Conservation (phyloP, 495 filamentous ascomycete species). For the Talaromyces nanjingensis region DNA sequence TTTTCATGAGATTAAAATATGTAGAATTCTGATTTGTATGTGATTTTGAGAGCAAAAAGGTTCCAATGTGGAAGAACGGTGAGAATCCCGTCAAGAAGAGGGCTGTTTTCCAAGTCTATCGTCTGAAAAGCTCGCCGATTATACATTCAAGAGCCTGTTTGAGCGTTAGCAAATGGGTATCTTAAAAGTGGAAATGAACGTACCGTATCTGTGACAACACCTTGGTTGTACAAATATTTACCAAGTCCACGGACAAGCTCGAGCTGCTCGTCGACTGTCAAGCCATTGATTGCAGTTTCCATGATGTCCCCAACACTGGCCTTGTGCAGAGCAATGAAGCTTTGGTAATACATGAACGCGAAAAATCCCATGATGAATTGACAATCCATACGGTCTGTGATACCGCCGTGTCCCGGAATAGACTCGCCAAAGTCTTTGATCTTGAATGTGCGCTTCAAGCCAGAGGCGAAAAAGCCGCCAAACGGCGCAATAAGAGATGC, state of each 20-base stretch:
- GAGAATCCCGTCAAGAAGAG: neutral
- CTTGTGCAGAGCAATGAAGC: slow-evolving; percentile 85
- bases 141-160: slow-evolving; percentile 37
- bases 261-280: slow-evolving; percentile 77
- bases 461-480: slow-evolving; percentile 97
- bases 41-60: neutral
- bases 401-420: slow-evolving; percentile 95
- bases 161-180: neutral
- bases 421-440: slow-evolving; percentile 99
- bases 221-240: slow-evolving; percentile 85
- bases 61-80: neutral
- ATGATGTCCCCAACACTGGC: slow-evolving; percentile 78
- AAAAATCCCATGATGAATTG: slow-evolving; percentile 99
- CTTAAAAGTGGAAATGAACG: slow-evolving; percentile 15
- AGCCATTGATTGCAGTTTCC: slow-evolving; percentile 77
- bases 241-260: slow-evolving; percentile 77
- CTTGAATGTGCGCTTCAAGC: slow-evolving; percentile 97
- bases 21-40: neutral
- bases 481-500: slow-evolving; percentile 97
- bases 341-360: slow-evolving; percentile 95
- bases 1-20: neutral
- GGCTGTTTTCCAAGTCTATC: slow-evolving; percentile 15
- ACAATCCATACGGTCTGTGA: slow-evolving; percentile 99
- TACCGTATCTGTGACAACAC: slow-evolving; percentile 57
- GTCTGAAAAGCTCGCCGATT: slow-evolving; percentile 33